Evolutionary conservation across 768 basidiomycete species (phyloP).

Genomic region (Naganishia vaughanmartiniae): DNA sequence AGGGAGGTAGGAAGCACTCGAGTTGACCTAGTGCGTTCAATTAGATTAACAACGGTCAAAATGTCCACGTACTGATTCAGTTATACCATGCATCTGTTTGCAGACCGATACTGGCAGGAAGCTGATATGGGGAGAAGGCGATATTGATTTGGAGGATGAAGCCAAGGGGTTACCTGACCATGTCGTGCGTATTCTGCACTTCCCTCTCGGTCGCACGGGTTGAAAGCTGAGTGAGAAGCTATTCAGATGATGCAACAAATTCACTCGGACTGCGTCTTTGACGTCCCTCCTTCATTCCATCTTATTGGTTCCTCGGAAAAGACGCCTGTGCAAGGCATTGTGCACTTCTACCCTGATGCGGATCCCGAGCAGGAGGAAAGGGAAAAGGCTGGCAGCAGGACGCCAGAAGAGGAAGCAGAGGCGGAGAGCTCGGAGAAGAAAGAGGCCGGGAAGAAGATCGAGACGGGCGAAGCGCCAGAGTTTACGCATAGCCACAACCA

Average conservation of each 20-base stretch:
- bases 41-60: neutral
- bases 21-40: conserved; percentile 28
- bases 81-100: neutral
- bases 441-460: conserved; percentile 21
- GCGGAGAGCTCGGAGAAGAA: conserved; percentile 19
- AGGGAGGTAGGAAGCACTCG: conserved; percentile 43
- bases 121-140: conserved; percentile 36
- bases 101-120: conserved; percentile 37
- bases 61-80: neutral
- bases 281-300: conserved; percentile 35
- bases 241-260: conserved; percentile 43
- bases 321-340: conserved; percentile 41
- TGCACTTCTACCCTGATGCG: conserved; percentile 36
- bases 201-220: neutral
- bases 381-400: conserved; percentile 5
- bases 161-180: conserved; percentile 29
- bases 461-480: conserved; percentile 29
- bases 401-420: conserved; percentile 10
- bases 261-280: conserved; percentile 40
- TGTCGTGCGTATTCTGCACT: conserved; percentile 30
- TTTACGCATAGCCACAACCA: conserved; percentile 39
- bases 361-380: conserved; percentile 4
- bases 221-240: neutral
- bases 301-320: conserved; percentile 38
- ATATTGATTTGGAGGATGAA: conserved; percentile 22